Evolutionary conservation across 2,329 filamentous ascomycete genomes (phyloP), one percentile per base, ranked within the genome.

Genomic region (Diaporthe sp.): DNA sequence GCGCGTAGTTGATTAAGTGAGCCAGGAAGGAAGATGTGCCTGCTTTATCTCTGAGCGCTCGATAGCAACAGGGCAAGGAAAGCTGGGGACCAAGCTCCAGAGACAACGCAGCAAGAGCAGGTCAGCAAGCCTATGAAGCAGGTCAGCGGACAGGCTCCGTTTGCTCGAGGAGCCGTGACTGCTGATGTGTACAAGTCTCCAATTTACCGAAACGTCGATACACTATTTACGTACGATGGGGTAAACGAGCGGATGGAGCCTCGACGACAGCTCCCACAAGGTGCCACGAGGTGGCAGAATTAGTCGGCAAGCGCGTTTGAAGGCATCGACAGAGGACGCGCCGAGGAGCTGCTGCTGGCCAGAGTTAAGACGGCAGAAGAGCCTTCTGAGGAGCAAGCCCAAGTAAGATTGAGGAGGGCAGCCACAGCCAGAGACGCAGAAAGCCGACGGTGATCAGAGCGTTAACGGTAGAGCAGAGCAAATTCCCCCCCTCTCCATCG

Each of bases 401-500:
- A n/a, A 19, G 19, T 46, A 46, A 44, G 49, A 55, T 42, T 37
- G n/a, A 65, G 49, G 65, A 44, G 71, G 46, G 44, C 37, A 55
- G 22, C 42, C 71, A 65, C 58, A 65, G 13, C 19, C 31, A 44
- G 8, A 65, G 58, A 42, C 37, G 51, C 34, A 65, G 51, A 57
- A 61, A 44, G 61, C 53, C 46, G 46, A 46, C n/a, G 58, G 42
- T 62, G 57, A 53, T 55, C 37, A 73, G 51, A 28, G 51, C 68
- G 68, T 31, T 42, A 42, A 28, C 53, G 53, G 25, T 15, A 55
- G 49, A 65, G 37, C 70, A 73, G 59, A 73, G 59, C 59, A 72
- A 53, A 72, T 53, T n/a, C 71, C 59, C 71, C 65, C 65, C 65
- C 65, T 55, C 65, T 69, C 65, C 65, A 69, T 69, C 49, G 65